phyloP scores from a whole-genome alignment of 1,139 yeast genomes.

The Geotrichum europaeum region DNA sequence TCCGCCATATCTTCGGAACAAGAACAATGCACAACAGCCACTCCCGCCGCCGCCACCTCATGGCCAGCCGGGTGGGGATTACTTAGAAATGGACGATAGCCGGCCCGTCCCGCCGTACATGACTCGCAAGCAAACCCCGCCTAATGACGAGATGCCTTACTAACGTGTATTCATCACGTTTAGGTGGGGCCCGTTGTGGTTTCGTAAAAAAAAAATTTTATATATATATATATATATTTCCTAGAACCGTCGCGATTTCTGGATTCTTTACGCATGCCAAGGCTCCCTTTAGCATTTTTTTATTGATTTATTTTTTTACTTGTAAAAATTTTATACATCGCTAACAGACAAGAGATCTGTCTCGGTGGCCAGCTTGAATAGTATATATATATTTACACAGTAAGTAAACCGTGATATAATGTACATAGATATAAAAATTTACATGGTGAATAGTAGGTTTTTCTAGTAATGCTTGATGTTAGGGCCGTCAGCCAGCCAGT shows the following conservation, averaged over 20 bases:
- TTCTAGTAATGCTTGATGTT: background rate
- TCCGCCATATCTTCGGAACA: conserved; percentile 8
- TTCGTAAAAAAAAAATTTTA: background rate
- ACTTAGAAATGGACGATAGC: conserved; percentile 7
- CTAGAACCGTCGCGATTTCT: background rate
- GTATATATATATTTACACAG: background rate
- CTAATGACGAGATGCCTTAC: background rate
- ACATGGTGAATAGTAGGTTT: background rate
- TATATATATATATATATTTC: background rate
- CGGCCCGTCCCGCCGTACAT: background rate
- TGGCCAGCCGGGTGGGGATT: background rate
- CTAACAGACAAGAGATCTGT: background rate
- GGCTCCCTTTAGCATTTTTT: background rate
- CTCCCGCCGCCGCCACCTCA: background rate
- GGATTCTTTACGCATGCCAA: background rate
- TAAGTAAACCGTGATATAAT: background rate
- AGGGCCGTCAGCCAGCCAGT: conserved; percentile 1
- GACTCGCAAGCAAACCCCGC: background rate
- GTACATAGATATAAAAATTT: background rate
- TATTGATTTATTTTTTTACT: background rate
- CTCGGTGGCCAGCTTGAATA: background rate
- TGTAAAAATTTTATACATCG: background rate
- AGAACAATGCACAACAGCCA: background rate
- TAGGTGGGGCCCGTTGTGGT: background rate
- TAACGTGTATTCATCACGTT: background rate